A percentile compares a stretch with the other conserved stretches of the same genome.
Evolutionary conservation across 2,329 filamentous ascomycete genomes (phyloP).

Genomic region (Fusarium albidum): DNA sequence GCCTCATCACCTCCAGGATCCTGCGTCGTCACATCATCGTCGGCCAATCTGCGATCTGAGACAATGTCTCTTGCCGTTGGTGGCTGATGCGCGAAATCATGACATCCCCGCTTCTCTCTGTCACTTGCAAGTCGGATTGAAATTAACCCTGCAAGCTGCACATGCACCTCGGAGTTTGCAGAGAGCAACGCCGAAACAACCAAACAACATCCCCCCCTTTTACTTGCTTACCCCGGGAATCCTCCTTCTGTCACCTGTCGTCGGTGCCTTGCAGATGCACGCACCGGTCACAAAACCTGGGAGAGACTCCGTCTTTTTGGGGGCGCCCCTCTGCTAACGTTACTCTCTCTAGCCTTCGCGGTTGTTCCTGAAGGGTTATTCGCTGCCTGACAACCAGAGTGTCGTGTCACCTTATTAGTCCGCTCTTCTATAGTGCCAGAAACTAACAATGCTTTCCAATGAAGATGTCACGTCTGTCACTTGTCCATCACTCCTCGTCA

Average conservation of each 20-base stretch:
- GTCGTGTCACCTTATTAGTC: slow-evolving; percentile 8
- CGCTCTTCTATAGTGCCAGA: slow-evolving; percentile 30
- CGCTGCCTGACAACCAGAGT: slow-evolving; percentile 16
- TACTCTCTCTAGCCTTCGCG: too few species aligned
- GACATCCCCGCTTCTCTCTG: slow-evolving; percentile 11
- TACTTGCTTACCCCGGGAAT: background rate
- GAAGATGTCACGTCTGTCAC: slow-evolving; percentile 34
- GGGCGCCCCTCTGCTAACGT: slow-evolving; percentile 1
- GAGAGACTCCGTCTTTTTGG: too few species aligned
- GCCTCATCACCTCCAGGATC: slow-evolving; percentile 29
- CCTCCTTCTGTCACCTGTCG: slow-evolving; percentile 25
- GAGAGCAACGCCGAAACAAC: too few species aligned
- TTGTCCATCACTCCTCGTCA: slow-evolving; percentile 26
- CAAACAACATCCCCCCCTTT: too few species aligned
- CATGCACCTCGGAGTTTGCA: too few species aligned
- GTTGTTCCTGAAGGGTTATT: slow-evolving; percentile 28
- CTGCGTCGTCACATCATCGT: slow-evolving; percentile 32
- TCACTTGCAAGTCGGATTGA: background rate
- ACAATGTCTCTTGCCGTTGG: slow-evolving; percentile 19
- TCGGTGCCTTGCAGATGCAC: slow-evolving; percentile 31
- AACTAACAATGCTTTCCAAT: slow-evolving; percentile 34
- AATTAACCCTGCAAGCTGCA: background rate
- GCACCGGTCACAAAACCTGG: background rate
- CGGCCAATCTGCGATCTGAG: slow-evolving; percentile 32
- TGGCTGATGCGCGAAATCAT: slow-evolving; percentile 26